Evolutionary conservation across 768 basidiomycete genomes (phyloP).

Genomic region (Strobilomyces confusus): DNA sequence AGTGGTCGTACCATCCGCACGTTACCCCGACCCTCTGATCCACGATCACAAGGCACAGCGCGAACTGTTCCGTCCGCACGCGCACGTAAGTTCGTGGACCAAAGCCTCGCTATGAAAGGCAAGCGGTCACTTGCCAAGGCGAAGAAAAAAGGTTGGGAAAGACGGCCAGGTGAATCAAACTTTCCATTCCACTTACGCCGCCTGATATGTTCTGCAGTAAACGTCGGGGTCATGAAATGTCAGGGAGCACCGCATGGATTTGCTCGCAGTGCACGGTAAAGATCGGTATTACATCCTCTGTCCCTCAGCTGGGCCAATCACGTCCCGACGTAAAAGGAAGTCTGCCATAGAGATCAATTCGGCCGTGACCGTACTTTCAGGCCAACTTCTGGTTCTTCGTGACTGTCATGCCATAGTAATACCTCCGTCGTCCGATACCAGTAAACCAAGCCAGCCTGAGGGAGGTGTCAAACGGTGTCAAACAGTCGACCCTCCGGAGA

Average conservation of each 20-base stretch:
- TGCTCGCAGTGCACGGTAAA: slow-evolving; percentile 13
- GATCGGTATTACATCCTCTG: not conserved
- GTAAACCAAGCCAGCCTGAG: slow-evolving; percentile 53
- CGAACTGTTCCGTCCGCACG: slow-evolving; percentile 46
- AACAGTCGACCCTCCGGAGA: not conserved
- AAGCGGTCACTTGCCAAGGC: slow-evolving; percentile 26
- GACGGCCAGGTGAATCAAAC: slow-evolving; percentile 47
- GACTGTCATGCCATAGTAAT: slow-evolving; percentile 33
- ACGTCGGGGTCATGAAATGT: slow-evolving; percentile 52
- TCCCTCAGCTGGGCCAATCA: not conserved
- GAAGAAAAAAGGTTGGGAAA: slow-evolving; percentile 50
- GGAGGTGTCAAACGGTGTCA: slow-evolving; percentile 1
- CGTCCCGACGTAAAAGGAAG: not conserved
- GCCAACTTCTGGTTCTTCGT: slow-evolving; percentile 13
- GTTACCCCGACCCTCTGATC: slow-evolving; percentile 31
- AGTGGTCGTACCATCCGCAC: slow-evolving; percentile 56
- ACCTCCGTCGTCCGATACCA: slow-evolving; percentile 45
- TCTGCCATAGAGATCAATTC: not conserved
- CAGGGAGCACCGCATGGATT: slow-evolving; percentile 55
- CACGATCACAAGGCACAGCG: slow-evolving; percentile 34
- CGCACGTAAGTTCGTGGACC: slow-evolving; percentile 49
- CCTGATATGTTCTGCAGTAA: slow-evolving; percentile 34
- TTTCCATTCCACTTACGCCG: not conserved
- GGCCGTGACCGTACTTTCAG: not conserved
- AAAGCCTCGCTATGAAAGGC: slow-evolving; percentile 47